Evolutionary conservation across 768 basidiomycete species (phyloP).

Genomic region (Mycena filopes): DNA sequence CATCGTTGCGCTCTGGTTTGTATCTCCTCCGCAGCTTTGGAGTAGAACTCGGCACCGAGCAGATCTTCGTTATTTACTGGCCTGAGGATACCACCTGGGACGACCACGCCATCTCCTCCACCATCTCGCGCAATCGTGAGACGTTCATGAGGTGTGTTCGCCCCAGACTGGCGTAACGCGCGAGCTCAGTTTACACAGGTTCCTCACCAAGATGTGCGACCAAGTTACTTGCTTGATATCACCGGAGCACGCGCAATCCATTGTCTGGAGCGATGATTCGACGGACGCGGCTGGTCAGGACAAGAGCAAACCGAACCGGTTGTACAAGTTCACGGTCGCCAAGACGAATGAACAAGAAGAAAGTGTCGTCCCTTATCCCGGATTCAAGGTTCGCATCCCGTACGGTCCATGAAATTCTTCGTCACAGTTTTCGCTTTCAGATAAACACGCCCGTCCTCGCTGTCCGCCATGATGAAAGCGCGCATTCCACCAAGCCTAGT

Average conservation of each 20-base stretch:
- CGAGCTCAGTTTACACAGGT: conserved; percentile 46
- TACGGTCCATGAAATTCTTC: neutral
- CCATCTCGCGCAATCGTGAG: conserved; percentile 60
- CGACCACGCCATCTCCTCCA: conserved; percentile 53
- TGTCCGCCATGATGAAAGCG: neutral
- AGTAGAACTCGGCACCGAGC: conserved; percentile 29
- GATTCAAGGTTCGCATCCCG: conserved; percentile 53
- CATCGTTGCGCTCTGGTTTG: conserved; percentile 59
- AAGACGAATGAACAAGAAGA: conserved; percentile 68
- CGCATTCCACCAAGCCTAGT: neutral
- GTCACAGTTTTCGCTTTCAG: neutral
- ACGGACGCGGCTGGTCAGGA: conserved; percentile 34
- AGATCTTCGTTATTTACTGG: conserved; percentile 66
- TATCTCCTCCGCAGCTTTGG: conserved; percentile 50
- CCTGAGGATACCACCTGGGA: conserved; percentile 70
- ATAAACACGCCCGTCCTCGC: conserved; percentile 10
- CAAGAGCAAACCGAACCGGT: conserved; percentile 52
- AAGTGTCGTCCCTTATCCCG: conserved; percentile 50
- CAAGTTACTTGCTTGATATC: conserved; percentile 65
- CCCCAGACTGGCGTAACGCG: neutral
- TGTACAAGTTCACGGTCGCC: conserved; percentile 62
- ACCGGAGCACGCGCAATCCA: conserved; percentile 51
- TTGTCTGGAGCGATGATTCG: conserved; percentile 54
- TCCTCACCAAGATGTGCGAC: conserved; percentile 67
- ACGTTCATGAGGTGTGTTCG: conserved; percentile 66